Base-by-base conservation (phyloP, 108 stramenopile genomes). In the Nitzschia sp. region DNA sequence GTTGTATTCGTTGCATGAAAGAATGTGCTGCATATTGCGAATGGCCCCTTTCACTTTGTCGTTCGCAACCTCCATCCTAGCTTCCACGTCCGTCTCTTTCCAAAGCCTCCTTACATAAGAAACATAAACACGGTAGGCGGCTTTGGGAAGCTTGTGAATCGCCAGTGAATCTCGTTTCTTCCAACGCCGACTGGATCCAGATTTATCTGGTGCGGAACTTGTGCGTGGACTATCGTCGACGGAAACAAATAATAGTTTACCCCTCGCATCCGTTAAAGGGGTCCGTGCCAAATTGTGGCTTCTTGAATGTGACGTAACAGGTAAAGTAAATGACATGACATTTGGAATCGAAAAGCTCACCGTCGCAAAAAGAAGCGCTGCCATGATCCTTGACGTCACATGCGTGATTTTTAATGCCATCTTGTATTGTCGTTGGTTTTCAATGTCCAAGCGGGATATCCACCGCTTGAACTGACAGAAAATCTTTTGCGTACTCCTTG, bases 81-180 rank as follows among this genome's bases (percentile, higher is more conserved):
- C 80, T 0, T 45, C 63, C 1, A 72, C 38, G 46, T 71, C 71
- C 0, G 87, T 88, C 41, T 88, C 83, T 26, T 35, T 71, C 87
- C 87, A 88, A 32, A 88, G 63, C n/a, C 65, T 68, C 21, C 33
- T 67, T 2, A 65, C 59, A 58, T 88, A 88, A 16, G 46, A 32
- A 22, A 53, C 36, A 53, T 72, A 72, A 25, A 72, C 35, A 8
- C 62, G 60, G 28, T 63, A 72, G 16, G 71, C 71, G 8, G 60
- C 34, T 45, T 63, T 62, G 3, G 66, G 66, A 16, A 67, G 34
- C 30, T 53, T 67, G 29, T 67, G 48, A n/a, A 50, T 50, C 21
- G 48, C 48, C 9, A 50, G 19, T 50, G 19, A 8, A 4, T 50
- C 19, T 5, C 48, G 9, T 21, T 50, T 50, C 48, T 50, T 50